phyloP scores from a whole-genome alignment of 257 asterid genomes.

The Ilex asprella region DNA sequence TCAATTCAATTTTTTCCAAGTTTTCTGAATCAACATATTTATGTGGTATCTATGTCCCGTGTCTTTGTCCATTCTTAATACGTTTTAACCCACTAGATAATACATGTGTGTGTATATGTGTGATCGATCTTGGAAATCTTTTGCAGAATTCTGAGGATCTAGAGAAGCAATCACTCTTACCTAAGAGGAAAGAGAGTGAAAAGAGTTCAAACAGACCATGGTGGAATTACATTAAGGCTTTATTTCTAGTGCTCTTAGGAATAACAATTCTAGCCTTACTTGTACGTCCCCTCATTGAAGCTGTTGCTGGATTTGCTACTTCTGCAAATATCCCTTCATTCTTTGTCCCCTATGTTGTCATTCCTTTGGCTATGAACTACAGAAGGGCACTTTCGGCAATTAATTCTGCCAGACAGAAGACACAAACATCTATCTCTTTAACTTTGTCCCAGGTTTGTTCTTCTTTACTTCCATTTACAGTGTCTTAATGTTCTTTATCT shows the following conservation, averaged over 20 bases:
- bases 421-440: conserved; percentile 42
- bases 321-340: conserved; percentile 37
- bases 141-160: neutral
- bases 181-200: neutral
- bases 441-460: conserved; percentile 46
- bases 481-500: neutral
- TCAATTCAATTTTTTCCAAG: too few species aligned
- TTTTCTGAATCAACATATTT: too few species aligned
- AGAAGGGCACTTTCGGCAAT: conserved; percentile 34
- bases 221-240: conserved; percentile 27
- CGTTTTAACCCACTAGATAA: too few species aligned
- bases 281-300: conserved; percentile 30
- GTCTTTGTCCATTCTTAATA: too few species aligned
- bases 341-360: conserved; percentile 33
- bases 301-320: conserved; percentile 26
- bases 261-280: conserved; percentile 21
- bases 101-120: too few species aligned
- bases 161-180: neutral
- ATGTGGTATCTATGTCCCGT: too few species aligned
- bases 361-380: conserved; percentile 51
- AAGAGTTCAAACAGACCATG: neutral
- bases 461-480: neutral
- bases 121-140: too few species aligned
- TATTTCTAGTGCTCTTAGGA: conserved; percentile 26
- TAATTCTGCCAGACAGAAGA: conserved; percentile 30